phyloP scores from a whole-genome alignment of 1,284 basidiomycete genomes.

The Heterobasidion occidentale region DNA sequence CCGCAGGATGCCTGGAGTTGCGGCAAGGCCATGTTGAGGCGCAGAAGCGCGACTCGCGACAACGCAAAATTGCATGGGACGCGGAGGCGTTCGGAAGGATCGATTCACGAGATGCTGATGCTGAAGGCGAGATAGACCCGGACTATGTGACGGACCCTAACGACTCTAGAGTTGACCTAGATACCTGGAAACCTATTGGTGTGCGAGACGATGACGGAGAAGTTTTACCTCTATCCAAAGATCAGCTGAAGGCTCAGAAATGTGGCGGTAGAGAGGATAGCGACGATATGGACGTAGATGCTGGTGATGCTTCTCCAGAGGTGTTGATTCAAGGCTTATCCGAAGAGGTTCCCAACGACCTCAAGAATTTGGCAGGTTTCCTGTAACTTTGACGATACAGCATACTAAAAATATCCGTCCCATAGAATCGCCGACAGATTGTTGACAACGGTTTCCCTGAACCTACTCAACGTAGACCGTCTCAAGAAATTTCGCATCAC shows the following conservation, averaged over 20 bases:
- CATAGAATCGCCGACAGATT: neutral
- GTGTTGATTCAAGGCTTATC: conserved; percentile 42
- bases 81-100: conserved; percentile 21
- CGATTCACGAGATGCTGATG: conserved; percentile 17
- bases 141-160: conserved; percentile 11
- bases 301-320: conserved; percentile 18
- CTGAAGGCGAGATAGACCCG: conserved; percentile 23
- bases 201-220: conserved; percentile 22
- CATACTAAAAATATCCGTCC: neutral
- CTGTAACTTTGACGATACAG: neutral
- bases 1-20: conserved; percentile 44
- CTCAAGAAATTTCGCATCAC: neutral
- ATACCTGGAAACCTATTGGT: conserved; percentile 21
- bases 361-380: conserved; percentile 48
- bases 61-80: conserved; percentile 40
- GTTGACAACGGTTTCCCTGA: neutral
- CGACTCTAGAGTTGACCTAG: conserved; percentile 11
- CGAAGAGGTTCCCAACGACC: conserved; percentile 44
- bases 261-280: neutral
- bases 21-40: conserved; percentile 46
- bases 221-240: conserved; percentile 16
- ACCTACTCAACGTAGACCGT: neutral
- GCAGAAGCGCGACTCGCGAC: conserved; percentile 38
- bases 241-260: neutral
- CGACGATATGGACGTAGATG: conserved; percentile 13